These are phyloP conservation scores for Coemansia reversa DNA, from an alignment of 192 early-diverging fungal species.

Conservation along the genomic window DNA sequence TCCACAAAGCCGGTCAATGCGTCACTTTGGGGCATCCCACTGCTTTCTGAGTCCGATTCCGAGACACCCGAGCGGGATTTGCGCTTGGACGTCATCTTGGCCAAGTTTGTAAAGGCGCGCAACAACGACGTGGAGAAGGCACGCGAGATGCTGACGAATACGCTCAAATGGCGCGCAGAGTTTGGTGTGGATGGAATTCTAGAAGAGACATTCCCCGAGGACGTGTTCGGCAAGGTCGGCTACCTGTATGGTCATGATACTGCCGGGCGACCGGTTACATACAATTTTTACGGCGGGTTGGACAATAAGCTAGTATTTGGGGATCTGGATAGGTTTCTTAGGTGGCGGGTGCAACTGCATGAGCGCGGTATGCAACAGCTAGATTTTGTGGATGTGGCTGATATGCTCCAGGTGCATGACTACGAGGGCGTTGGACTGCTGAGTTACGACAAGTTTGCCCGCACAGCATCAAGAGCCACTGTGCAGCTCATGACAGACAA, in stretches of 20 bases:
- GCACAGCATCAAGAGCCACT: constrained; percentile 56
- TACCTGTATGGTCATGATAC: constrained; percentile 55
- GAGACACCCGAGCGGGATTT: constrained; percentile 31
- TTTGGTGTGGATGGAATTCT: constrained; percentile 51
- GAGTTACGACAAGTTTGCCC: constrained; percentile 53
- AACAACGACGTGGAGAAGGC: constrained; percentile 44
- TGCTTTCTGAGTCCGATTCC: constrained; percentile 17
- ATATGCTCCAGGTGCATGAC: constrained; percentile 65
- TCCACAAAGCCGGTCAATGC: constrained; percentile 16
- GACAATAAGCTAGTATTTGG: constrained; percentile 60
- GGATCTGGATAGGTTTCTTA: constrained; percentile 57
- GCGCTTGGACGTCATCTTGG: constrained; percentile 57
- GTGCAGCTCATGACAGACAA: constrained; percentile 63
- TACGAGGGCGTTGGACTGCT: constrained; percentile 57
- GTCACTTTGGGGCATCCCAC: constrained; percentile 55
- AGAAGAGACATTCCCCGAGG: constrained; percentile 53
- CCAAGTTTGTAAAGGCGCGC: constrained; percentile 62
- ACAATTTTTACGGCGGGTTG: constrained; percentile 59
- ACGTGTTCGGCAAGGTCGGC: constrained; percentile 52
- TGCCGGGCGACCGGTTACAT: constrained; percentile 59
- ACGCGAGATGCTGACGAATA: constrained; percentile 54
- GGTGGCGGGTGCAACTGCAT: constrained; percentile 65
- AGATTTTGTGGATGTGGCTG: constrained; percentile 59
- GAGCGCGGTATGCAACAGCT: constrained; percentile 57
- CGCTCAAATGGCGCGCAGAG: constrained; percentile 58